Evolutionary conservation across 768 basidiomycete genomes (phyloP), one percentile per base, ranked within the genome.

Genomic region (Rhodocollybia butyracea): DNA sequence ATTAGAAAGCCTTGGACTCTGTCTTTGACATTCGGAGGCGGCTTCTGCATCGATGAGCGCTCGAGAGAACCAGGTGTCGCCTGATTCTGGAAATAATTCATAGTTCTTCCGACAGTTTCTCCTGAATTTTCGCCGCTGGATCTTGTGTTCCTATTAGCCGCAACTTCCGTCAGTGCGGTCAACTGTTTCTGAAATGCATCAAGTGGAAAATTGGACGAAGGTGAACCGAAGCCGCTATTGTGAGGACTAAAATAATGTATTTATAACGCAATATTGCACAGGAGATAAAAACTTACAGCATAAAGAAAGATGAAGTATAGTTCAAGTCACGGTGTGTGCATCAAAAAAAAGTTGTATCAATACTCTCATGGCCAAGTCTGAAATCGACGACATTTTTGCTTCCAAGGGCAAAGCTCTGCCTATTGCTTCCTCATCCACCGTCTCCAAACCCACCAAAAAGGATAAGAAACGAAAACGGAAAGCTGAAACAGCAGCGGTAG

Each of bases 321-420:
- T n/a, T n/a, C n/a, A n/a, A n/a, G n/a, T n/a, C n/a, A n/a, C n/a
- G n/a, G n/a, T n/a, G n/a, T n/a, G n/a, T n/a, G n/a, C n/a, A n/a
- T n/a, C n/a, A n/a, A n/a, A n/a, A n/a, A n/a, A n/a, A n/a, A n/a
- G n/a, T n/a, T n/a, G n/a, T n/a, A n/a, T 54, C 51, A 51, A 38
- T 45, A 39, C 43, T 30, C 26, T 45, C 64, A 75, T 77, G 74
- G 60, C 73, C 60, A 77, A 80, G 76, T 86, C 86, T 50, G 91
- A 92, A 79, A 93, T 93, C 68, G 91, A 93, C 77, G 83, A 82
- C 63, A 93, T 93, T 64, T 93, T 93, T 68, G 78, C 89, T 38
- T 73, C 76, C 59, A 82, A 79, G 61, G 71, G 71, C 60, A 76
- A 74, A 61, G 48, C 60, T 56, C 68, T 62, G 54, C 46, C 58